Conservation (phyloP, 192 early-diverging fungal species). For the Dissophora ornata region DNA sequence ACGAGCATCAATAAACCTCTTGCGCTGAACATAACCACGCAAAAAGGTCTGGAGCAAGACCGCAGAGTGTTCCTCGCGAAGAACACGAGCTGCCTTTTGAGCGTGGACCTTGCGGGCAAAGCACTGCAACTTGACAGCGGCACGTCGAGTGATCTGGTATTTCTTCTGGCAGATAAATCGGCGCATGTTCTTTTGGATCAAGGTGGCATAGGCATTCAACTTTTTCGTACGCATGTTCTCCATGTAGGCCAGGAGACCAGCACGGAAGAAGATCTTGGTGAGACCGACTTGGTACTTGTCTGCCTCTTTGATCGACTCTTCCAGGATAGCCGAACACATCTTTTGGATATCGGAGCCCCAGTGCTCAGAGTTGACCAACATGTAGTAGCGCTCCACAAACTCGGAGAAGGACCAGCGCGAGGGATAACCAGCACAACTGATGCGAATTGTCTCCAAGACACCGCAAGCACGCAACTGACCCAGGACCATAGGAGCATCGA, state of each 20-base stretch:
- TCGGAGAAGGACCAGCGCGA: constrained; percentile 88
- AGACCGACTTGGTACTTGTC: constrained; percentile 95
- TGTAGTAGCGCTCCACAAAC: constrained; percentile 89
- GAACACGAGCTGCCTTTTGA: constrained; percentile 57
- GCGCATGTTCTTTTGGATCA: constrained; percentile 91
- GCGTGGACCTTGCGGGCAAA: constrained; percentile 72
- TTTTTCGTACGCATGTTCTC: constrained; percentile 92
- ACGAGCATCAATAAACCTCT: constrained; percentile 54
- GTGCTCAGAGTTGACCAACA: constrained; percentile 64
- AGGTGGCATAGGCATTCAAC: constrained; percentile 80
- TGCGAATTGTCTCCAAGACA: constrained; percentile 98
- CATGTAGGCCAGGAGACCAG: constrained; percentile 89
- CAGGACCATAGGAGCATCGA: constrained; percentile 95
- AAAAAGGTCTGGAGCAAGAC: constrained; percentile 79
- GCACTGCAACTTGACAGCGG: constrained; percentile 77
- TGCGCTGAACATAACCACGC: constrained; percentile 72
- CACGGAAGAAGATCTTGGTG: constrained; percentile 99
- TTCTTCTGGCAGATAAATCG: constrained; percentile 71
- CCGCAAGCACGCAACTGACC: constrained; percentile 97
- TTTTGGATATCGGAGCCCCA: constrained; percentile 69
- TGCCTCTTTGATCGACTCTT: constrained; percentile 74
- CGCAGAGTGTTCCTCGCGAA: constrained; percentile 78
- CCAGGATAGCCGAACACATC: constrained; percentile 71
- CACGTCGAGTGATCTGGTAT: constrained; percentile 66
- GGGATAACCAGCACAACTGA: constrained; percentile 98